Evolutionary conservation across 805 yeast genomes (phyloP), one percentile per base, ranked within the genome.

Genomic region (Wickerhamiella galacta): DNA sequence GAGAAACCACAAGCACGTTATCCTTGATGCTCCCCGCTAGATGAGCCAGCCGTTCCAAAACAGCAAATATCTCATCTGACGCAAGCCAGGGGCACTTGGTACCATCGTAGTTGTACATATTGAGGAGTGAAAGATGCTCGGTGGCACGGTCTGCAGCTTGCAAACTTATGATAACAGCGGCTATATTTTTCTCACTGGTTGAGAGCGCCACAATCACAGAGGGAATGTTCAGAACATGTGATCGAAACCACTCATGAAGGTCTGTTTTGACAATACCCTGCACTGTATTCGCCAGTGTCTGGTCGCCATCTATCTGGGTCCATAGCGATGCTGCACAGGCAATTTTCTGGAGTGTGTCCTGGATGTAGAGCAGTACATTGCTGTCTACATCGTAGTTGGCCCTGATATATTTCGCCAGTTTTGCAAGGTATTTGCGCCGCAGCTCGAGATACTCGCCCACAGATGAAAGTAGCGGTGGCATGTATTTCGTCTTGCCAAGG

Each of bases 401-500:
- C 23, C 59, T 51, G 10, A 63, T 51, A 39, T 61, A 75, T 2
- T 46, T 45, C 8, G 71, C 57, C 12, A 78, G 57, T 33, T 56
- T 59, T 33, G 56, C 53, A 31, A 62, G 56, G 31, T 64, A 60
- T 4, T 54, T 46, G 3, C 61, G 52, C 33, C 92, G 66, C 33
- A 64, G 52, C 3, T 51, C 53, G 23, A 80, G 56, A 36, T 70
- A 74, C 12, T 63, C 66, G 6, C 55, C 59, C 8, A 72, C 43
- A 2, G 74, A 62, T 1, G 72, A 63, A 8, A 66, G 53, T 26
- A 63, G 53, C 3, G 68, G 60, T 3, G 81, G 73, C 14, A 75
- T 55, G 41, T 72, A 75, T 15, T 59, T 53, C 0, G 80, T 71
- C 1, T 57, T 55, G 4, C 81, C 70, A 14, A 54, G 47, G 20